Base-by-base conservation (phyloP, 2,329 filamentous ascomycete genomes). In the Hirsutella rhossiliensis region DNA sequence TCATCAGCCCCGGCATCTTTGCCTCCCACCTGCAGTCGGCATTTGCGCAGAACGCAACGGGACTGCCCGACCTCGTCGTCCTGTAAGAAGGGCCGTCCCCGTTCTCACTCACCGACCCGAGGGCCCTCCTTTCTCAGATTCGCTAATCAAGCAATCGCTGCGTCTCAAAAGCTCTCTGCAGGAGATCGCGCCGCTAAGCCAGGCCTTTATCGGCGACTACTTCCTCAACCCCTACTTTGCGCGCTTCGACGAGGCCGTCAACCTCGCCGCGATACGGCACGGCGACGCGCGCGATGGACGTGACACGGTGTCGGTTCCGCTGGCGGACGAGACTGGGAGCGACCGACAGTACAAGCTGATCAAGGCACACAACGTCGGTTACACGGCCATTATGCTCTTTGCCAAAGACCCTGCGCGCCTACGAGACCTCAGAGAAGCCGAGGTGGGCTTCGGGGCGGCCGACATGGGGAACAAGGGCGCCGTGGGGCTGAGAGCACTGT, bases 391-490 rank as follows among this genome's bases (percentile, higher is more conserved):
- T 42, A 78, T 97, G 71, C 73, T 96, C 17, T 95, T 95, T 59
- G 84, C 82, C 18, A 78, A 78, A 45, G 72, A 82, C 37, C 69
- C 75, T 0, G 62, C 72, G 9, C 69, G 73, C 20, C 68, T 96
- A 42, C 66, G 68, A 43, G 69, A 76, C 54, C 67, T 92, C n/a
- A 76, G 87, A 50, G 80, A 78, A n/a, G 87, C 84, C 2, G 85
- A 84, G 43, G 82, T 88, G 2, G 89, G 92, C 0, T 84, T 96
- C 41, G 92, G 92, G 1, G 62, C 88, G 1, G 82, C 80, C 46
- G 83, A 90, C 41, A 92, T 95, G 83, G 92, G 88, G 15, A 96
- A 96, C 63, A 98, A 98, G 64, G 92, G 90, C 28, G 90, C 88
- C 4, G 84, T 94, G 1, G 92, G 84, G 0, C 71, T 90, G 48